A percentile compares a stretch with the other conserved stretches of the same genome.
phyloP scores from a whole-genome alignment of 164 flowering plant genomes.

The Liriodendron chinense region DNA sequence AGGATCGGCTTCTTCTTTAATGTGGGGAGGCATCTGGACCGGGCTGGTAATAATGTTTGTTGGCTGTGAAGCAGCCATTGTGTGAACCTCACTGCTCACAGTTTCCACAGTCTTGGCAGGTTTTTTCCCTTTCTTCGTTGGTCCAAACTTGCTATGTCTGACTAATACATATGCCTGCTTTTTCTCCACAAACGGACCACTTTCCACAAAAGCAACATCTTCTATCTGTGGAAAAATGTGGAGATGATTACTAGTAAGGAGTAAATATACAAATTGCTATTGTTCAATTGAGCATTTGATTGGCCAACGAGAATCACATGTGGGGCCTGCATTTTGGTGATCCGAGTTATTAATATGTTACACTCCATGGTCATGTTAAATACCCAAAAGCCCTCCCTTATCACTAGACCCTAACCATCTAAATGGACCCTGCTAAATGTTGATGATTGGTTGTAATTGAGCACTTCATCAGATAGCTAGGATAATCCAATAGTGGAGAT shows the following conservation, averaged over 20 bases:
- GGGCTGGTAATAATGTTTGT: background rate
- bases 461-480: no score
- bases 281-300: background rate
- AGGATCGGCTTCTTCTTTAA: constrained; percentile 14
- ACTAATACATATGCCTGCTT: constrained; percentile 52
- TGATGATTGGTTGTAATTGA: no score
- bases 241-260: background rate
- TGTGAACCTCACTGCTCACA: constrained; percentile 5
- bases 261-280: background rate
- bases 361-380: no score
- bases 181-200: constrained; percentile 56
- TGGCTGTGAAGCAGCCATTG: background rate
- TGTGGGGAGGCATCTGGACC: constrained; percentile 7
- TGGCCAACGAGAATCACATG: no score
- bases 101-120: constrained; percentile 13
- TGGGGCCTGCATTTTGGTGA: no score
- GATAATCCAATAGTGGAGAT: no score
- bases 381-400: no score
- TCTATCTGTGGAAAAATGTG: constrained; percentile 48
- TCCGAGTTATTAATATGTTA: no score
- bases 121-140: constrained; percentile 49
- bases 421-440: no score
- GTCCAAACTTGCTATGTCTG: constrained; percentile 72
- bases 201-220: constrained; percentile 63
- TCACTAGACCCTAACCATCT: no score